phyloP scores from a whole-genome alignment of 371 early-diverging fungal species.

The Mortierella sp. region DNA sequence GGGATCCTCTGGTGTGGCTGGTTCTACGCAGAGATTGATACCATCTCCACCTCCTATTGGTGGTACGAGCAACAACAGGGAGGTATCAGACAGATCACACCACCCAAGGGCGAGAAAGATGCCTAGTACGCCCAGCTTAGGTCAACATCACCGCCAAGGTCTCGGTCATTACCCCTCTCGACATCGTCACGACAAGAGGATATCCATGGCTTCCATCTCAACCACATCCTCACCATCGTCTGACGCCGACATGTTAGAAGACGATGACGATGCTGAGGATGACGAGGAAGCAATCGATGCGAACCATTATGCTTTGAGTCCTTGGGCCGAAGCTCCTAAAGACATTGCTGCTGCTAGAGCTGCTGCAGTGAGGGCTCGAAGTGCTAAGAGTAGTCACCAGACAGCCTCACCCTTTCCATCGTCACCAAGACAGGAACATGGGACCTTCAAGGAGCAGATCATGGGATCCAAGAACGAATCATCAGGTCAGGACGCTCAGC shows the following conservation, averaged over 20 bases:
- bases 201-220: neutral
- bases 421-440: too few relatives aligned
- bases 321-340: conserved; percentile 20
- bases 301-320: conserved; percentile 28
- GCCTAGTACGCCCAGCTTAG: conserved; percentile 23
- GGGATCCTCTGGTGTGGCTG: neutral
- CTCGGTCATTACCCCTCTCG: neutral
- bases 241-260: conserved; percentile 13
- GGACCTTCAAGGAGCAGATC: too few relatives aligned
- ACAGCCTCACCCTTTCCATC: too few relatives aligned
- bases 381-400: too few relatives aligned
- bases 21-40: conserved; percentile 10
- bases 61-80: neutral
- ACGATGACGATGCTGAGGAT: conserved; percentile 5
- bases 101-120: conserved; percentile 27
- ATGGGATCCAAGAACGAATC: too few relatives aligned
- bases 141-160: conserved; percentile 3
- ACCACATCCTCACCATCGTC: conserved; percentile 6
- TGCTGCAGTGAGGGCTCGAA: neutral
- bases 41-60: conserved; percentile 9
- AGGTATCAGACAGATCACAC: neutral
- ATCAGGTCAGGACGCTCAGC: too few relatives aligned
- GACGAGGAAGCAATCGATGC: conserved; percentile 12
- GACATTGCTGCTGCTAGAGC: conserved; percentile 1
- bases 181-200: neutral